Percentiles rank a stretch among this genome's conserved stretches.
These are phyloP conservation scores for Castanea crenata DNA, from an alignment of 306 rosid genomes.

Conservation along the genomic window DNA sequence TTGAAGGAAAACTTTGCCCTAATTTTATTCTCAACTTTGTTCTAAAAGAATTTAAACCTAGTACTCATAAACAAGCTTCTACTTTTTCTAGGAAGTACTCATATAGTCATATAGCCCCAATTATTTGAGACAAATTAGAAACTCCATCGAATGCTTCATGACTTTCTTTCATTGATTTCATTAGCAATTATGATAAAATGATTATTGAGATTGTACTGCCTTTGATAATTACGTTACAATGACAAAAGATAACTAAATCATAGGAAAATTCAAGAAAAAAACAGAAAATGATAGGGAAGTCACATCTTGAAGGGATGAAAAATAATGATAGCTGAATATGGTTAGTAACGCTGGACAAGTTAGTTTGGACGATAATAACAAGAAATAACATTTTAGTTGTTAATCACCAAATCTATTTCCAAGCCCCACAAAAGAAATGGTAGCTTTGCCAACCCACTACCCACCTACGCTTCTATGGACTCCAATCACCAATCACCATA, in stretches of 20 bases:
- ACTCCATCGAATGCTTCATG: not conserved
- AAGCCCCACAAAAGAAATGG: conserved; percentile 23
- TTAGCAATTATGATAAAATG: not conserved
- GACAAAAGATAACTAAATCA: conserved; percentile 11
- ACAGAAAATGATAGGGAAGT: not conserved
- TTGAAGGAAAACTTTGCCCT: too few species aligned
- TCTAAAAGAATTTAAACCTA: too few species aligned
- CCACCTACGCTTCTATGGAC: conserved; percentile 19
- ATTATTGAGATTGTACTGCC: not conserved
- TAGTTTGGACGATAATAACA: conserved; percentile 7
- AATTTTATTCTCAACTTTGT: too few species aligned
- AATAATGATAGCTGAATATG: not conserved
- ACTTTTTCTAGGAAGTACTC: not conserved
- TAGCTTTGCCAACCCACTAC: conserved; percentile 18
- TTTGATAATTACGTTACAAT: not conserved
- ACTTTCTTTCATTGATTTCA: not conserved
- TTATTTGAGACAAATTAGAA: not conserved
- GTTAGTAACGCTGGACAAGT: conserved; percentile 5
- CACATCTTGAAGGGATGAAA: conserved; percentile 1
- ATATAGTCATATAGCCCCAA: not conserved
- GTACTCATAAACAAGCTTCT: too few species aligned
- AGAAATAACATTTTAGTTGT: not conserved
- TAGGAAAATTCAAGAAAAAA: not conserved
- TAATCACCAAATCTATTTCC: conserved; percentile 2
- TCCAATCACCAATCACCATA: not conserved